Conservation (phyloP, 768 basidiomycete genomes). For the Solioccasus polychromus region DNA sequence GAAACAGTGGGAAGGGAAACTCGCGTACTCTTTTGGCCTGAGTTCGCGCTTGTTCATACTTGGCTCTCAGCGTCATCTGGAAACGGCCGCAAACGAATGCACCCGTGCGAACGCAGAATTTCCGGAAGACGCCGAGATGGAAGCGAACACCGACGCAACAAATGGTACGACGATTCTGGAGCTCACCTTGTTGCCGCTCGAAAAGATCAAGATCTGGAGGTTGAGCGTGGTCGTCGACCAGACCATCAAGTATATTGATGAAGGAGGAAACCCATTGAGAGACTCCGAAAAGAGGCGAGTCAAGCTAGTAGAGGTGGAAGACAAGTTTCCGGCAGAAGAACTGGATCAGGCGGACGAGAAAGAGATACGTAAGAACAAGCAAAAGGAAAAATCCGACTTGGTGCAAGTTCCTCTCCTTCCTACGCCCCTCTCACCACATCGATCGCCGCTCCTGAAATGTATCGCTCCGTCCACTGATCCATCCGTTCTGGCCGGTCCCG, state of each 20-base stretch:
- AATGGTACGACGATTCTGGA: conserved; percentile 69
- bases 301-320: conserved; percentile 19
- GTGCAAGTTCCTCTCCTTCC: conserved; percentile 24
- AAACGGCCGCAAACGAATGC: neutral
- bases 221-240: conserved; percentile 74
- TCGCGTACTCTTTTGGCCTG: conserved; percentile 78
- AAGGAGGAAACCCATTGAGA: neutral
- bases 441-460: conserved; percentile 24
- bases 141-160: conserved; percentile 10
- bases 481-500: conserved; percentile 23
- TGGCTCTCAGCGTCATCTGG: conserved; percentile 38
- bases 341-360: neutral
- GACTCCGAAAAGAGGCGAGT: conserved; percentile 11
- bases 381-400: neutral
- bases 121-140: neutral
- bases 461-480: conserved; percentile 17
- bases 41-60: conserved; percentile 84
- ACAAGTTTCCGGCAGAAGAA: conserved; percentile 16
- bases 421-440: conserved; percentile 28
- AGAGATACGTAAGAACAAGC: conserved; percentile 11
- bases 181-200: conserved; percentile 79
- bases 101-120: neutral
- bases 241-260: conserved; percentile 11
- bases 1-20: conserved; percentile 85
- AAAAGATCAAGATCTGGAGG: conserved; percentile 82